phyloP scores from a whole-genome alignment of 331 rosid genomes.

The Quercus tomentella region DNA sequence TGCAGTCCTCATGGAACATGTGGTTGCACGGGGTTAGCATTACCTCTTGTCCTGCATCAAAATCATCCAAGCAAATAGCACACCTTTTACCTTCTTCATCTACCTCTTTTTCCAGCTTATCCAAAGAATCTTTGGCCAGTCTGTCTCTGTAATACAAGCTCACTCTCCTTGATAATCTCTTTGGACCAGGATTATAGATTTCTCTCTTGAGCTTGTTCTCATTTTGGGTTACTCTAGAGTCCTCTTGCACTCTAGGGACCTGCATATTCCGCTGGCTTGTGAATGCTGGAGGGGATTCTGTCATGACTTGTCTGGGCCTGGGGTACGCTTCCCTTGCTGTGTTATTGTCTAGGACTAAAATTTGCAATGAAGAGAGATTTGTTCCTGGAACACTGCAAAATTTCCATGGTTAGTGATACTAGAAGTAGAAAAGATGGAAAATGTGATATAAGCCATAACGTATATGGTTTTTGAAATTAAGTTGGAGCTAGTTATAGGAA shows the following conservation, averaged over 20 bases:
- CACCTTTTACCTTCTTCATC: conserved; percentile 62
- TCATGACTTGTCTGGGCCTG: neutral
- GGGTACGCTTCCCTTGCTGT: neutral
- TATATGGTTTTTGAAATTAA: too few relatives aligned
- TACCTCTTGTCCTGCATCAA: conserved; percentile 60
- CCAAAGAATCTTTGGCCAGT: conserved; percentile 1
- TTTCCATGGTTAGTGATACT: neutral
- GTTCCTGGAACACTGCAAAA: conserved; percentile 15
- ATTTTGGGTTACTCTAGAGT: conserved; percentile 24
- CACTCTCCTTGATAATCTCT: conserved; percentile 26
- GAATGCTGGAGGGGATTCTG: conserved; percentile 11
- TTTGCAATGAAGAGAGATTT: neutral
- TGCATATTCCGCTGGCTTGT: conserved; percentile 22
- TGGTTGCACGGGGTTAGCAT: conserved; percentile 79
- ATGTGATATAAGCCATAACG: too few relatives aligned
- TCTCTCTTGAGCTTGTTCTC: conserved; percentile 52
- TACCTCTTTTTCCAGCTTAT: conserved; percentile 11
- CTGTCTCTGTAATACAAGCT: conserved; percentile 52
- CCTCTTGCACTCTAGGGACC: conserved; percentile 15
- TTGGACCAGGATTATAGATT: conserved; percentile 41
- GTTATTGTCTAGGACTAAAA: neutral
- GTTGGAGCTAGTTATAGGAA: too few relatives aligned
- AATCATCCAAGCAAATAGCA: conserved; percentile 77
- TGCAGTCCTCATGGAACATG: conserved; percentile 85
- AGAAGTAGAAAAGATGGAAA: too few relatives aligned